A percentile compares a stretch with the other conserved stretches of the same genome.
phyloP scores from a whole-genome alignment of 805 yeast genomes.

The Scheffersomyces lignosus region DNA sequence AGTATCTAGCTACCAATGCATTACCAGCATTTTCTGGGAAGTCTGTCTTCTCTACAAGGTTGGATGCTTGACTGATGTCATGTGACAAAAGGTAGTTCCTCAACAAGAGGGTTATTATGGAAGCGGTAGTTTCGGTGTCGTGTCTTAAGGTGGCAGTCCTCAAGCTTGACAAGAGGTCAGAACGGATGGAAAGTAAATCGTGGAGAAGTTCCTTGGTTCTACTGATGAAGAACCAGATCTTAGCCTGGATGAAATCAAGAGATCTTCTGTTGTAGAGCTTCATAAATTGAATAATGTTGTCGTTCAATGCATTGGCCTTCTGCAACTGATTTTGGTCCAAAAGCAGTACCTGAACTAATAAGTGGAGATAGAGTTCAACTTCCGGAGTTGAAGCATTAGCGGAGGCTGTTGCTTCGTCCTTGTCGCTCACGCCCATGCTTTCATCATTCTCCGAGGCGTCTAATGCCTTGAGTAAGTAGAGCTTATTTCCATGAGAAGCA shows the following conservation, averaged over 20 bases:
- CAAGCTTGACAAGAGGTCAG: constrained; percentile 68
- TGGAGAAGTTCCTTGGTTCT: constrained; percentile 68
- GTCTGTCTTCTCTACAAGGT: constrained; percentile 82
- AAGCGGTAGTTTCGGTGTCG: constrained; percentile 88
- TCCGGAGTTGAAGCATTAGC: constrained; percentile 54
- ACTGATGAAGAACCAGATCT: constrained; percentile 88
- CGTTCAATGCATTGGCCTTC: constrained; percentile 55
- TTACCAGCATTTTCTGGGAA: constrained; percentile 86
- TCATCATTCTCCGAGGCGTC: constrained; percentile 22
- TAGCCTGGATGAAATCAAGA: constrained; percentile 82
- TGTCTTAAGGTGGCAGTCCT: constrained; percentile 90
- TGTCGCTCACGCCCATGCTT: constrained; percentile 28
- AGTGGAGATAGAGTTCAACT: constrained; percentile 73
- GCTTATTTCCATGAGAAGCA: constrained; percentile 41
- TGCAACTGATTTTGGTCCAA: constrained; percentile 59
- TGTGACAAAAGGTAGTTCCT: constrained; percentile 77
- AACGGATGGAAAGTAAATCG: constrained; percentile 59
- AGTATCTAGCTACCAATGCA: constrained; percentile 88
- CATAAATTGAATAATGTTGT: constrained; percentile 51
- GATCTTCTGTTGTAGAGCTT: constrained; percentile 74
- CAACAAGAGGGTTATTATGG: constrained; percentile 78
- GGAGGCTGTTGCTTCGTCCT: background rate
- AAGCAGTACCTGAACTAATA: constrained; percentile 74
- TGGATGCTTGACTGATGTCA: constrained; percentile 84
- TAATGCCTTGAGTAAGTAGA: constrained; percentile 36